Conservation (phyloP, 164 flowering plant species). For the Umbilicus rupestris region DNA sequence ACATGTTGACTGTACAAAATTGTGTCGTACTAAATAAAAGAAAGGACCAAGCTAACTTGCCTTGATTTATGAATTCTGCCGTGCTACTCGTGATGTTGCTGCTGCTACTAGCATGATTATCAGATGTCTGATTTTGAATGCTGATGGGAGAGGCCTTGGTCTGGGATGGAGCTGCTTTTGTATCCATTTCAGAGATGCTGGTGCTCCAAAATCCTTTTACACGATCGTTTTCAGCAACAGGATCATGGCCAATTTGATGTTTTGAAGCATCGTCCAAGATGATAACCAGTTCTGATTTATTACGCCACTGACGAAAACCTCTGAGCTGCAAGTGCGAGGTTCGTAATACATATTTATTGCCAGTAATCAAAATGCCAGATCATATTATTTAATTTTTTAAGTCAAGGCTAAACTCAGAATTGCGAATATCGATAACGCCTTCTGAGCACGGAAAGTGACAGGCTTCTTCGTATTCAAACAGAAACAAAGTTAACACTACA, state of each 20-base stretch:
- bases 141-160: neutral
- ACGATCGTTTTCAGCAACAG: neutral
- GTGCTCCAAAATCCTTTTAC: neutral
- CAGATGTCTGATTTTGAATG: neutral
- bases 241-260: neutral
- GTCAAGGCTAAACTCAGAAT: neutral
- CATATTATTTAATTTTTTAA: neutral
- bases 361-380: neutral
- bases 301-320: neutral
- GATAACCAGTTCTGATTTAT: neutral
- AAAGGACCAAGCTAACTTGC: neutral
- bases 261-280: neutral
- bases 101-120: neutral
- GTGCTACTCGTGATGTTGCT: neutral
- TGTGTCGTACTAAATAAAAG: neutral
- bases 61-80: slow-evolving; percentile 6
- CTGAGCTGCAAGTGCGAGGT: neutral
- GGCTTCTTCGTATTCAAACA: neutral
- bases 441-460: neutral
- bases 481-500: neutral
- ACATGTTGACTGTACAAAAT: neutral
- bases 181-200: slow-evolving; percentile 1
- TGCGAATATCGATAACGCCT: neutral
- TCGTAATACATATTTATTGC: neutral
- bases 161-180: neutral